Evolutionary conservation across 148 eudicot genomes (phyloP).

Genomic region (Cornus florida): DNA sequence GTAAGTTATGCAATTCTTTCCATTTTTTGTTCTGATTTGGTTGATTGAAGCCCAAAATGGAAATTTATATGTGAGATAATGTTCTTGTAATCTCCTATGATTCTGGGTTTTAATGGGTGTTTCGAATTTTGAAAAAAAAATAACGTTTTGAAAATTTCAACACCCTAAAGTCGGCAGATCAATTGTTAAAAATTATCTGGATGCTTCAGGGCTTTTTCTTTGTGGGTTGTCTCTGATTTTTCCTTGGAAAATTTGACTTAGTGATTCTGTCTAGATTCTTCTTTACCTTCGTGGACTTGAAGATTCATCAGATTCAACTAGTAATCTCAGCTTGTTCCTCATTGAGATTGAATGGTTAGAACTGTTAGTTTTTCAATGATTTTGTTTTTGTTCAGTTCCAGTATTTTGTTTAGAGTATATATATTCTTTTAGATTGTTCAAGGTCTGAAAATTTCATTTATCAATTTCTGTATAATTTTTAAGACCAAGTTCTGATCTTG

Average conservation of each 20-base stretch:
- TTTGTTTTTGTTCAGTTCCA: not conserved
- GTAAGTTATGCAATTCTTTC: conserved; percentile 19
- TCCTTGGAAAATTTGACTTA: not conserved
- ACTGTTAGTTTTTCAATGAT: not conserved
- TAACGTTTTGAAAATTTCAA: not conserved
- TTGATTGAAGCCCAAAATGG: conserved; percentile 2
- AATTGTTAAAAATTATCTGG: conserved; percentile 1
- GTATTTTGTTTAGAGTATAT: not conserved
- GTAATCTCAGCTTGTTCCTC: not conserved
- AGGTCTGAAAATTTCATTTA: not conserved
- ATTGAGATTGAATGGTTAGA: not conserved
- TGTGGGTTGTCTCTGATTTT: not conserved
- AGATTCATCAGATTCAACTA: conserved; percentile 12
- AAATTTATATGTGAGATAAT: not conserved
- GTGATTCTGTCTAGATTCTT: not conserved
- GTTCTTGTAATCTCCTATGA: not conserved
- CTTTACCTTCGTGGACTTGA: not conserved
- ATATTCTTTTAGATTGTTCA: not conserved
- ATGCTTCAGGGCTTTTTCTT: not conserved
- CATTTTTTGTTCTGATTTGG: not conserved
- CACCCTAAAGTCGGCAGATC: not conserved
- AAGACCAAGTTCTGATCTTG: not conserved
- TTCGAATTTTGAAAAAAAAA: not conserved
- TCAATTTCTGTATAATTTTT: not conserved
- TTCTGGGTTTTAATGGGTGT: not conserved